These are phyloP conservation scores for Trichoderma reesei DNA, from an alignment of 495 filamentous ascomycete genomes.

Conservation along the genomic window DNA sequence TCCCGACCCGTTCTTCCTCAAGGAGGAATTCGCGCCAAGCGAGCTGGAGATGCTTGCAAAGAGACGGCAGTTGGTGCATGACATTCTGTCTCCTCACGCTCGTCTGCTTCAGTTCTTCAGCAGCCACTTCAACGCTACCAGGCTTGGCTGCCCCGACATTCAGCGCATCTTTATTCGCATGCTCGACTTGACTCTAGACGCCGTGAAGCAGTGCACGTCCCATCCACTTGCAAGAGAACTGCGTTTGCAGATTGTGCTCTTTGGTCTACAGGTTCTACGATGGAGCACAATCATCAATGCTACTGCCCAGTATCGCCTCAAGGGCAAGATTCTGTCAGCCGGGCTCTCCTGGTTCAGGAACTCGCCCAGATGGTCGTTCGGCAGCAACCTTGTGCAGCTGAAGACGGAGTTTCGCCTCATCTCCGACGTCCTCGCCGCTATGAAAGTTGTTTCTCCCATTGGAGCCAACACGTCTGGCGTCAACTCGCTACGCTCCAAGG, in stretches of 20 bases:
- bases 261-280: constrained; percentile 66
- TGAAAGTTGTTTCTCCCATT: constrained; percentile 48
- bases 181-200: constrained; percentile 62
- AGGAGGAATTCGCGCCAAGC: constrained; percentile 86
- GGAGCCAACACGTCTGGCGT: constrained; percentile 44
- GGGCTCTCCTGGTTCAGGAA: constrained; percentile 80
- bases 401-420: constrained; percentile 85
- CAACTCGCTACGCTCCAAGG: constrained; percentile 63
- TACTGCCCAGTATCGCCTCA: constrained; percentile 60
- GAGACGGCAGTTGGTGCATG: constrained; percentile 66
- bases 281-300: constrained; percentile 53
- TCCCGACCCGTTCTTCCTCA: constrained; percentile 78
- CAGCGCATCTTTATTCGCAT: constrained; percentile 73
- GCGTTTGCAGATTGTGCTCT: constrained; percentile 75
- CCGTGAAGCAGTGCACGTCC: constrained; percentile 54
- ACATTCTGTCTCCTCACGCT: constrained; percentile 74
- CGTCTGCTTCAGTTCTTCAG: constrained; percentile 79
- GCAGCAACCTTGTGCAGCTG: constrained; percentile 83
- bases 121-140: constrained; percentile 87
- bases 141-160: constrained; percentile 67
- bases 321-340: constrained; percentile 78
- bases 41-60: constrained; percentile 66
- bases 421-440: constrained; percentile 56
- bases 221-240: constrained; percentile 88
- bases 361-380: constrained; percentile 86